Evolutionary conservation across 305 asterid species (phyloP).

Genomic region (Salvia sclarea): DNA sequence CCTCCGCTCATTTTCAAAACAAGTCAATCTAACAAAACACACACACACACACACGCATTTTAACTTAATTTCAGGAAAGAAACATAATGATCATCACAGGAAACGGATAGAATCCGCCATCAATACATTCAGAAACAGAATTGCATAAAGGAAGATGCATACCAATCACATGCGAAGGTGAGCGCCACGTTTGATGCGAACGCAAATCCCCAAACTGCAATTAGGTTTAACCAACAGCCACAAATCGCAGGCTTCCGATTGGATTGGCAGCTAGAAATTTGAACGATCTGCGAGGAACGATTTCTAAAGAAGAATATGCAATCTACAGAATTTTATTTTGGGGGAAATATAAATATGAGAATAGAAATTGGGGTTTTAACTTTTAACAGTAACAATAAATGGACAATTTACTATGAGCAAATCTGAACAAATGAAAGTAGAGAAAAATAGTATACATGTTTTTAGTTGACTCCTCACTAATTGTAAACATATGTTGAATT

Average conservation of each 20-base stretch:
- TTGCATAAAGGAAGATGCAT: slow-evolving; percentile 13
- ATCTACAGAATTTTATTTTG: slow-evolving; percentile 22
- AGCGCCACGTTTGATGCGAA: slow-evolving; percentile 29
- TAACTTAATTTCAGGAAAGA: slow-evolving; percentile 1
- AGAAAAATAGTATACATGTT: background rate
- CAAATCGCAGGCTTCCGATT: slow-evolving; percentile 10
- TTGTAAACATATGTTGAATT: background rate
- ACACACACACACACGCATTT: background rate
- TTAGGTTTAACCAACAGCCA: slow-evolving; percentile 5
- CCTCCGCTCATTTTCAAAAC: background rate
- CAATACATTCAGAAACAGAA: slow-evolving; percentile 19
- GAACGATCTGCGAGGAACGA: slow-evolving; percentile 25
- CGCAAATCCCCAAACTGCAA: slow-evolving; percentile 16
- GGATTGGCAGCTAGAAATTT: slow-evolving; percentile 22
- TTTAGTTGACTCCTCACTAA: background rate
- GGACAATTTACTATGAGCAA: background rate
- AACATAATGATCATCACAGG: slow-evolving; percentile 4
- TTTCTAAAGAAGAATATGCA: slow-evolving; percentile 8
- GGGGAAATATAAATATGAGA: slow-evolving; percentile 24
- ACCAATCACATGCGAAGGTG: slow-evolving; percentile 37
- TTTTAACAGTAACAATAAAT: slow-evolving; percentile 6
- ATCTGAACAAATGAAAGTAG: background rate
- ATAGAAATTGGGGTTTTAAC: slow-evolving; percentile 14
- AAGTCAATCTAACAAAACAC: background rate
- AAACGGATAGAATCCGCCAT: slow-evolving; percentile 16